A percentile compares a stretch with the other conserved stretches of the same genome.
These are phyloP conservation scores for Sclerotinia sclerotiorum DNA, from an alignment of 2,329 filamentous ascomycete genomes.

Conservation along the genomic window DNA sequence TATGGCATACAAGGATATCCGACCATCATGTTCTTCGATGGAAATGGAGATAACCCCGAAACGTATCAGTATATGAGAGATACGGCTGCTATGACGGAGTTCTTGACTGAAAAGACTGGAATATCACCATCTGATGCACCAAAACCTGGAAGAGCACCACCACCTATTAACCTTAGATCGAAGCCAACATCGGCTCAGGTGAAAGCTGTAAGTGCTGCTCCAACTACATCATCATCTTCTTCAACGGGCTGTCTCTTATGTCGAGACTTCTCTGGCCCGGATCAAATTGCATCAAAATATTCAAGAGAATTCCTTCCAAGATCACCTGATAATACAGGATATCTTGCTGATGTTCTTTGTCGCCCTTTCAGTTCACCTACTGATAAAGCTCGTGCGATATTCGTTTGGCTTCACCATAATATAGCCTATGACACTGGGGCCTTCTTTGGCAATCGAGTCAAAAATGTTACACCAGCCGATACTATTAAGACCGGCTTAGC, in stretches of 20 bases:
- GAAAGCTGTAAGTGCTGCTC: conserved; percentile 43
- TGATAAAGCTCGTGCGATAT: conserved; percentile 90
- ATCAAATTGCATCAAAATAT: conserved; percentile 74
- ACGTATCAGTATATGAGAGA: conserved; percentile 30
- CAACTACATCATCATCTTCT: conserved; percentile 31
- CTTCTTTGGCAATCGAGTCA: conserved; percentile 73
- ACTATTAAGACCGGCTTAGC: conserved; percentile 76
- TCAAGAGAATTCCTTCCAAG: conserved; percentile 69
- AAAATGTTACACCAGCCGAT: conserved; percentile 65
- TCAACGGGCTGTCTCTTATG: conserved; percentile 70
- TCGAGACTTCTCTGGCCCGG: conserved; percentile 82
- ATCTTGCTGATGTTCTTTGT: conserved; percentile 77
- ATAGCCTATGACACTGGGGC: conserved; percentile 78
- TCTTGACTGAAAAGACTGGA: conserved; percentile 35
- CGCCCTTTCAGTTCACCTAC: conserved; percentile 76
- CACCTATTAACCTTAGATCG: conserved; percentile 37
- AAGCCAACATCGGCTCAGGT: conserved; percentile 48
- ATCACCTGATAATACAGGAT: conserved; percentile 60
- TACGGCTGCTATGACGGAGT: conserved; percentile 31
- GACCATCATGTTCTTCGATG: conserved; percentile 87
- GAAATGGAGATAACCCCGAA: conserved; percentile 29
- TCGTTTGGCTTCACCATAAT: conserved; percentile 95
- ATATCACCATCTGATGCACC: conserved; percentile 30
- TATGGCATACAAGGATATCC: conserved; percentile 70
- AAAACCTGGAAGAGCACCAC: conserved; percentile 31